Conservation (phyloP, 139 green algal genomes). For the Auxenochlorella protothecoides region DNA sequence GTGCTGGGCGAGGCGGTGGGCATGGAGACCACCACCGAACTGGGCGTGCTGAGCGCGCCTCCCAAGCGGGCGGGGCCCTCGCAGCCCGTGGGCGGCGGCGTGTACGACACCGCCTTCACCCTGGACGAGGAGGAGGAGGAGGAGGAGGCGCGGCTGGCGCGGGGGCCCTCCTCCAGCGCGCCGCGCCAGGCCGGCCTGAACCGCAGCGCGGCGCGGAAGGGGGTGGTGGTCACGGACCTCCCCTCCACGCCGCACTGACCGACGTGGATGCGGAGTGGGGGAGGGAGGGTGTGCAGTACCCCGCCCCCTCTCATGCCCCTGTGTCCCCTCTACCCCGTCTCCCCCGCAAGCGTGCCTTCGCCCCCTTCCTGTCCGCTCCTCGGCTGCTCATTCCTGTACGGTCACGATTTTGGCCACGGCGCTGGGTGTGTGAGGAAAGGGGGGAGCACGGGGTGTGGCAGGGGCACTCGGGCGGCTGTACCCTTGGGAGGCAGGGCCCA, state of each 20-base stretch:
- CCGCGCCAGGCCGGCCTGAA: not conserved
- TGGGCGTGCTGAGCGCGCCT: slow-evolving; percentile 8
- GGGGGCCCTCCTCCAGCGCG: not conserved
- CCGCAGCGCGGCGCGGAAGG: slow-evolving; percentile 4
- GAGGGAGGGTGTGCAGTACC: not conserved
- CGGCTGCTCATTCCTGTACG: too few relatives aligned
- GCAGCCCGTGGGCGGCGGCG: too few relatives aligned
- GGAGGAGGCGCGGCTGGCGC: not conserved
- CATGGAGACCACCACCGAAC: slow-evolving; percentile 10
- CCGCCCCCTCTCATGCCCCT: not conserved
- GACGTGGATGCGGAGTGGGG: too few relatives aligned
- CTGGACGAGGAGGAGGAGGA: slow-evolving; percentile 15
- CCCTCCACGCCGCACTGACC: not conserved
- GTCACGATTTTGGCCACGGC: too few relatives aligned
- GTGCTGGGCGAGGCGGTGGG: slow-evolving; percentile 25
- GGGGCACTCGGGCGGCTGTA: too few relatives aligned
- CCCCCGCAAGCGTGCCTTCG: too few relatives aligned
- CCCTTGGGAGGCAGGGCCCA: too few relatives aligned
- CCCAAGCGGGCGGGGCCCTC: not conserved
- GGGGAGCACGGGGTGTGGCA: too few relatives aligned
- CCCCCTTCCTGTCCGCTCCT: too few relatives aligned
- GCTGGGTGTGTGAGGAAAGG: too few relatives aligned
- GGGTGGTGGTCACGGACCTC: slow-evolving; percentile 11
- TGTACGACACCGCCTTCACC: slow-evolving; percentile 9
- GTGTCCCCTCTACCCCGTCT: too few relatives aligned